A percentile compares a stretch with the other conserved stretches of the same genome.
Evolutionary conservation across 1,284 basidiomycete species (phyloP).

Genomic region (Vanrija pseudolonga): DNA sequence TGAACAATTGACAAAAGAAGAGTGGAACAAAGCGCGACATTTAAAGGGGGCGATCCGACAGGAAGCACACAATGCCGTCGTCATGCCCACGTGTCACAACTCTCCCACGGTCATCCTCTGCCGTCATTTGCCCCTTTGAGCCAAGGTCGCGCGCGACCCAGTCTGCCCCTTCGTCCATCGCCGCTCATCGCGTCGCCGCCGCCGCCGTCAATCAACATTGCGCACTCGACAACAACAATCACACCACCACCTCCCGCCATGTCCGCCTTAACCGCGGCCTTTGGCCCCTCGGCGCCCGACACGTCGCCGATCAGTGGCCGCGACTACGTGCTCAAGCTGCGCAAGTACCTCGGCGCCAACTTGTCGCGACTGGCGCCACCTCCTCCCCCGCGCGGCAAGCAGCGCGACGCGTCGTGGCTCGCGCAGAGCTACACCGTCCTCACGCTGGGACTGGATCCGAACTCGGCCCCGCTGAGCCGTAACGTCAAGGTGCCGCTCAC

Average conservation of each 20-base stretch:
- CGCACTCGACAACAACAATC: constrained; percentile 4
- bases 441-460: constrained; percentile 46
- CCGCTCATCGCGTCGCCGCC: too few species aligned
- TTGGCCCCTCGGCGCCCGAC: constrained; percentile 3
- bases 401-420: constrained; percentile 21
- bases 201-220: too few species aligned
- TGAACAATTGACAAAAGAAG: too few species aligned
- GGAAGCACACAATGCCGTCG: not conserved
- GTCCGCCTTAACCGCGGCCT: not conserved
- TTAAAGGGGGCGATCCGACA: too few species aligned
- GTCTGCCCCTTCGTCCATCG: too few species aligned
- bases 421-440: constrained; percentile 46
- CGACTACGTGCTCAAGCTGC: constrained; percentile 41
- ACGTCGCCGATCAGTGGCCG: constrained; percentile 31
- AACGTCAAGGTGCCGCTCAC: constrained; percentile 42
- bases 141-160: too few species aligned
- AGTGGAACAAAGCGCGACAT: too few species aligned
- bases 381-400: constrained; percentile 4
- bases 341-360: constrained; percentile 44
- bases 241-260: not conserved
- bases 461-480: constrained; percentile 35
- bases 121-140: too few species aligned
- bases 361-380: constrained; percentile 37
- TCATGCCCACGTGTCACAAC: too few species aligned
- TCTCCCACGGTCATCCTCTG: too few species aligned